phyloP scores from a whole-genome alignment of 2,329 filamentous ascomycete species.

The Aquanectria penicillioides region DNA sequence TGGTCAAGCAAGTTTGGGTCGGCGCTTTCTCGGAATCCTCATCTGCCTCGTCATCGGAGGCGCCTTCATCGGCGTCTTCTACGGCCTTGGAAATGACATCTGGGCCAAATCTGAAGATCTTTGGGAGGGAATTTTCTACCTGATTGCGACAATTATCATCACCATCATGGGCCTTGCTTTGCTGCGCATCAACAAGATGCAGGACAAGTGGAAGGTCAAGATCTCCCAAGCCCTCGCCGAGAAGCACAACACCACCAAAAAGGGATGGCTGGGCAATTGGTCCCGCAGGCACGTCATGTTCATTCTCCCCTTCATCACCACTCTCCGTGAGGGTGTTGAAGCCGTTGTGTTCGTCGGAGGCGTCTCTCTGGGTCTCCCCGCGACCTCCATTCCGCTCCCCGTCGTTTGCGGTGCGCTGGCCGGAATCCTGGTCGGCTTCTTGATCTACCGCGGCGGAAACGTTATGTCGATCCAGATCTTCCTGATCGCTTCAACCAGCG shows the following conservation, averaged over 20 bases:
- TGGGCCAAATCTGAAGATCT: slow-evolving; percentile 73
- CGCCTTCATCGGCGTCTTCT: slow-evolving; percentile 75
- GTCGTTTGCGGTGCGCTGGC: slow-evolving; percentile 73
- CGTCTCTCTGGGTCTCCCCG: slow-evolving; percentile 75
- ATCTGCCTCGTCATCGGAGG: slow-evolving; percentile 71
- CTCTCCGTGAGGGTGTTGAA: slow-evolving; percentile 80
- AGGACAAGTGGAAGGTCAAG: slow-evolving; percentile 82
- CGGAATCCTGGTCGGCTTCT: slow-evolving; percentile 70
- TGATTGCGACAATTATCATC: slow-evolving; percentile 77
- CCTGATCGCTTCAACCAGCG: slow-evolving; percentile 79
- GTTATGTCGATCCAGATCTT: slow-evolving; percentile 68
- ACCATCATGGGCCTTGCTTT: slow-evolving; percentile 77
- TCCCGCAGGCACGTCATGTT: slow-evolving; percentile 81
- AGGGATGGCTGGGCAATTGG: slow-evolving; percentile 59
- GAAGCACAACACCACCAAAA: slow-evolving; percentile 51
- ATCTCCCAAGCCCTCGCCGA: slow-evolving; percentile 71
- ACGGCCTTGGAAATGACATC: slow-evolving; percentile 69
- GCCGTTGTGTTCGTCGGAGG: slow-evolving; percentile 83
- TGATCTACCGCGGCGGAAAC: slow-evolving; percentile 67
- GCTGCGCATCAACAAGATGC: slow-evolving; percentile 78
- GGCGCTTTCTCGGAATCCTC: slow-evolving; percentile 68
- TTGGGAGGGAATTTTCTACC: slow-evolving; percentile 77
- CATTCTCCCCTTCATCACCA: slow-evolving; percentile 80
- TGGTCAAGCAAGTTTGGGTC: slow-evolving; percentile 75
- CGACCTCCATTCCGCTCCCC: slow-evolving; percentile 75